Percentiles rank a stretch among this genome's conserved stretches.
These are phyloP conservation scores for Puccinia coronata DNA, from an alignment of 1,284 basidiomycete genomes.

Conservation along the genomic window DNA sequence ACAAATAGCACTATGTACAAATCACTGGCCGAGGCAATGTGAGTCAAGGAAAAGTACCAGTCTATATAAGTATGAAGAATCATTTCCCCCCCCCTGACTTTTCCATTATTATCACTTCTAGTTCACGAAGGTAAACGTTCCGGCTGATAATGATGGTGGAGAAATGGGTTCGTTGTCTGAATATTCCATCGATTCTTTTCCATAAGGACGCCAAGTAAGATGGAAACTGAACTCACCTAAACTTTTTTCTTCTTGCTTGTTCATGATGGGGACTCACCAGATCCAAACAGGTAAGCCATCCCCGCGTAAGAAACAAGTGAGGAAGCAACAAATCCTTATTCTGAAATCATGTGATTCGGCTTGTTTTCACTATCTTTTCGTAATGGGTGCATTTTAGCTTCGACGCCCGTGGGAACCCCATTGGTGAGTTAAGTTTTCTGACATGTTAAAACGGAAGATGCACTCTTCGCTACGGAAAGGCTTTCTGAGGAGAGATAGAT, in stretches of 20 bases:
- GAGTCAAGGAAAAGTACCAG: background rate
- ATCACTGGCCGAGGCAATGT: slow-evolving; percentile 47
- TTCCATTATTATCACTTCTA: background rate
- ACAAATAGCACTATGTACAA: slow-evolving; percentile 46
- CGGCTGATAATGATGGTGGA: slow-evolving; percentile 29
- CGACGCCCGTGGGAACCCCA: slow-evolving; percentile 1
- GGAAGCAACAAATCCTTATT: background rate
- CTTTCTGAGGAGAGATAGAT: too few relatives aligned
- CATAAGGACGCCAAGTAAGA: too few relatives aligned
- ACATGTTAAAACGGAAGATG: too few relatives aligned
- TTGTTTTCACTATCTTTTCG: background rate
- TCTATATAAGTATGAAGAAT: background rate
- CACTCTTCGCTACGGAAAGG: too few relatives aligned
- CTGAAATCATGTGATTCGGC: background rate
- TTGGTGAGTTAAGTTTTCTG: background rate
- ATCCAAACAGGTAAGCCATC: slow-evolving; percentile 25
- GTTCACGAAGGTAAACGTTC: slow-evolving; percentile 46
- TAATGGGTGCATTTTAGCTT: background rate
- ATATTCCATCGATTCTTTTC: too few relatives aligned
- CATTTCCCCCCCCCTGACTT: background rate
- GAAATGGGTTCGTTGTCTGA: slow-evolving; percentile 35
- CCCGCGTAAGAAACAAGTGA: background rate
- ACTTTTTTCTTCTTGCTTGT: background rate
- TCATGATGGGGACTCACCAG: background rate
- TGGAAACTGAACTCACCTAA: too few relatives aligned